These are phyloP conservation scores for Podospora pseudopauciseta DNA, from an alignment of 495 filamentous ascomycete species.

Conservation along the genomic window DNA sequence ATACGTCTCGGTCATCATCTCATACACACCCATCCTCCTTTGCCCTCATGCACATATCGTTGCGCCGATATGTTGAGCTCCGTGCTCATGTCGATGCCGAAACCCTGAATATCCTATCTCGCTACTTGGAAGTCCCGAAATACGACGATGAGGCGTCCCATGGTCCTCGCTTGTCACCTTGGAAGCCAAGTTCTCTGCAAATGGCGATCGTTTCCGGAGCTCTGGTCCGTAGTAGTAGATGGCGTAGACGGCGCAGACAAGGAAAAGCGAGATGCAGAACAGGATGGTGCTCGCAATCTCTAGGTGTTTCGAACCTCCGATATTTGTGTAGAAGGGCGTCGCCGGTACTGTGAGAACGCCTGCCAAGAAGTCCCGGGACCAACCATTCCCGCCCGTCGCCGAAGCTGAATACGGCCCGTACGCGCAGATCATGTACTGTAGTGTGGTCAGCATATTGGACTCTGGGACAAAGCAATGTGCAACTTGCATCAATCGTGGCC, in stretches of 20 bases:
- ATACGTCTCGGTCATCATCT: not conserved
- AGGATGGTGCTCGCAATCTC: conserved; percentile 72
- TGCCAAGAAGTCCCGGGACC: conserved; percentile 75
- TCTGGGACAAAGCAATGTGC: not conserved
- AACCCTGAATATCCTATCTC: conserved; percentile 9
- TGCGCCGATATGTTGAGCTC: not conserved
- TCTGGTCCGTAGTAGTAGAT: conserved; percentile 73
- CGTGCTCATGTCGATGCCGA: not conserved
- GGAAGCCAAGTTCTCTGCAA: conserved; percentile 63
- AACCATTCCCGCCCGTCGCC: conserved; percentile 69
- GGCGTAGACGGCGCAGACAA: conserved; percentile 71
- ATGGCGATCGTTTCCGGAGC: conserved; percentile 65
- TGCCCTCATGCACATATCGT: not conserved
- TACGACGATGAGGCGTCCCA: conserved; percentile 14
- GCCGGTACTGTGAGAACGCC: conserved; percentile 73
- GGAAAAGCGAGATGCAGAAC: conserved; percentile 59
- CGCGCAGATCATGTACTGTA: conserved; percentile 69
- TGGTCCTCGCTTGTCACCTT: conserved; percentile 12
- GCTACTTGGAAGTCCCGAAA: conserved; percentile 10
- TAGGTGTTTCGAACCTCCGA: conserved; percentile 54
- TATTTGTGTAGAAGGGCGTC: conserved; percentile 65
- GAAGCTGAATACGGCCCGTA: conserved; percentile 78
- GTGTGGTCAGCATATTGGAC: not conserved
- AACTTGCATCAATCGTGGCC: conserved; percentile 63
- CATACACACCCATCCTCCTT: not conserved